phyloP scores from a whole-genome alignment of 495 filamentous ascomycete genomes.

The Amniculicola lignicola region DNA sequence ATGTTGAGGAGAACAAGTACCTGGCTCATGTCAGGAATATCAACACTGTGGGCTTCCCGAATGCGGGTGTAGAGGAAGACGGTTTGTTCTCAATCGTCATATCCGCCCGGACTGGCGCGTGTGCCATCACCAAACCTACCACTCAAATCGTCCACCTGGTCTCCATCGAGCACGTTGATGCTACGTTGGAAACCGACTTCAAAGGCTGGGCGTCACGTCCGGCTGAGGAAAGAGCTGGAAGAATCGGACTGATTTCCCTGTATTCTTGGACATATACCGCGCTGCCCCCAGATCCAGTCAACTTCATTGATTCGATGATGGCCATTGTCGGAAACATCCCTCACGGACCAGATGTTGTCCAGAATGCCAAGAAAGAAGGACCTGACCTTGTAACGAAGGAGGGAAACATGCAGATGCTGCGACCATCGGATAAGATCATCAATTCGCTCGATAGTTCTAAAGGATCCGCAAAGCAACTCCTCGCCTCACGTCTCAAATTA shows the following conservation, averaged over 20 bases:
- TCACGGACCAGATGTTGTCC: not conserved
- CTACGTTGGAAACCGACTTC: slow-evolving; percentile 13
- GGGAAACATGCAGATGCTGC: slow-evolving; percentile 10
- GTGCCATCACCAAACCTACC: not conserved
- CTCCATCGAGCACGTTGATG: slow-evolving; percentile 6
- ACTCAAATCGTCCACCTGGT: slow-evolving; percentile 8
- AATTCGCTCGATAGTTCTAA: not conserved
- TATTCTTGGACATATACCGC: not conserved
- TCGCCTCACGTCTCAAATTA: slow-evolving; percentile 34
- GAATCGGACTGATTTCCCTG: not conserved
- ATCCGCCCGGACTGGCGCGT: slow-evolving; percentile 38
- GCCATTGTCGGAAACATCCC: not conserved
- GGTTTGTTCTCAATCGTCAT: slow-evolving; percentile 44
- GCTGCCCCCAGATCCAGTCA: not conserved
- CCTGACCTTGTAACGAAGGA: not conserved
- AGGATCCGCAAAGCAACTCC: not conserved
- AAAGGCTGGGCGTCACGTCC: not conserved
- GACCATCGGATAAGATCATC: not conserved
- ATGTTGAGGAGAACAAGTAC: slow-evolving; percentile 39
- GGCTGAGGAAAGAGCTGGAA: not conserved
- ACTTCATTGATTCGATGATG: not conserved
- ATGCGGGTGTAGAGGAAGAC: slow-evolving; percentile 35
- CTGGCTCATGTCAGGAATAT: slow-evolving; percentile 48
- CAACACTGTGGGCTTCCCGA: slow-evolving; percentile 42
- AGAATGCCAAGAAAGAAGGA: not conserved